Conservation (phyloP, 768 basidiomycete genomes). For the Boletus vermiculosoides region DNA sequence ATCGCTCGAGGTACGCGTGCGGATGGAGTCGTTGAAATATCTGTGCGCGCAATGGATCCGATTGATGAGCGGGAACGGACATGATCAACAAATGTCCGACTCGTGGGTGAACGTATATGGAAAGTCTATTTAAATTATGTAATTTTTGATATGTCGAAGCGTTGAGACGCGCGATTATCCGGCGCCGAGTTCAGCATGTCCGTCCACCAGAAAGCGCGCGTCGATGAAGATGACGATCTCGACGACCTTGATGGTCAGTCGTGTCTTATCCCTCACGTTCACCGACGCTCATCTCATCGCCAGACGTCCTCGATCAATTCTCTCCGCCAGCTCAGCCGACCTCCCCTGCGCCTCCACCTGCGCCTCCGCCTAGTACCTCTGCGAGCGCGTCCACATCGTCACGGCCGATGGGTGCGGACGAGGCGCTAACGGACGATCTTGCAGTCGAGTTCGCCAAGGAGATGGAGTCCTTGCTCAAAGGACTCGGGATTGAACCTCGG, state of each 20-base stretch:
- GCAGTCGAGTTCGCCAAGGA: constrained; percentile 39
- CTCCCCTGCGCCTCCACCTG: constrained; percentile 13
- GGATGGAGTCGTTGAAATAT: constrained; percentile 91
- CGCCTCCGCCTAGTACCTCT: too few species aligned
- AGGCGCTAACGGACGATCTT: constrained; percentile 33
- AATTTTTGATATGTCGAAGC: too few species aligned
- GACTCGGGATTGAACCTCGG: constrained; percentile 14
- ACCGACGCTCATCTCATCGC: constrained; percentile 7
- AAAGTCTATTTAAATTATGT: too few species aligned
- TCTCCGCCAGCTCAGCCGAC: constrained; percentile 14
- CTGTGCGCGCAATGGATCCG: constrained; percentile 31
- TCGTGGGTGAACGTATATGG: too few species aligned
- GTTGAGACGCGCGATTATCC: too few species aligned
- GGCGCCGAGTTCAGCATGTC: too few species aligned
- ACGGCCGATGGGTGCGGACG: constrained; percentile 3
- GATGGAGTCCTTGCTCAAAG: constrained; percentile 44
- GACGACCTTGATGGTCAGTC: constrained; percentile 43
- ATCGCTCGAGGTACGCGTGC: constrained; percentile 80
- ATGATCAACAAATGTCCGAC: too few species aligned
- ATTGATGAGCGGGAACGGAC: constrained; percentile 1
- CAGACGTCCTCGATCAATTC: constrained; percentile 54
- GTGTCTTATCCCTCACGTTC: neutral
- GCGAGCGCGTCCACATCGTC: constrained; percentile 20
- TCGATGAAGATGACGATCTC: constrained; percentile 39
- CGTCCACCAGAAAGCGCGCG: constrained; percentile 14